Base-by-base conservation (phyloP, 805 yeast species). In the Naumovozyma dairenensis region DNA sequence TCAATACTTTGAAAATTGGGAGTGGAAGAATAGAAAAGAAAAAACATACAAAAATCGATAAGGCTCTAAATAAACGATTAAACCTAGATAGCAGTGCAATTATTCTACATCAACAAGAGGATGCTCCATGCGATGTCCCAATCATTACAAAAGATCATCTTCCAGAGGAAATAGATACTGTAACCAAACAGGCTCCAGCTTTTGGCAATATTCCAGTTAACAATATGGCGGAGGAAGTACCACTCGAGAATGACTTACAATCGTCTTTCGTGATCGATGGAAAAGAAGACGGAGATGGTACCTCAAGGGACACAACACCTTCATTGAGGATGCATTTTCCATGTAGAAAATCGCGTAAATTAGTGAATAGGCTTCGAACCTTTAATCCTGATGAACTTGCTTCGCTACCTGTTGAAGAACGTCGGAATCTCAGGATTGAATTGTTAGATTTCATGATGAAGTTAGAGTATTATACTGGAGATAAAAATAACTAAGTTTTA, bases 401-500 rank as follows among this genome's bases (percentile, higher is more conserved):
- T 4, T 28, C 26, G 3, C 18, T 52, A 16, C 21, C 40, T 4
- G 31, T 36, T 14, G 46, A 46, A n/a, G 55, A 52, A 31, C 46
- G 43, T 31, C 41, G 46, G 27, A 43, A 40, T 19, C 21, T 52
- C 19, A 39, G 55, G 15, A 40, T 48, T 17, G 55, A 48, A 26
- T 16, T 52, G 22, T 26, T 44, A 14, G 49, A 46, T 29, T 49
- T 52, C 19, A 38, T 52, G 39, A 38, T 48, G 46, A 46, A 44
- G 28, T 35, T 52, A 19, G 54, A 48, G 24, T 39, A 42, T 21
- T 37, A 39, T 16, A 31, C 33, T n/a, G 21, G 20, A 5, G 33
- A 27, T 12, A 33, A 34, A n/a, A n/a, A n/a, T n/a, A n/a, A n/a
- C n/a, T n/a, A n/a, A n/a, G n/a, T n/a, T n/a, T n/a, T n/a, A n/a